Evolutionary conservation across 2,329 filamentous ascomycete genomes (phyloP), one percentile per base, ranked within the genome.

Genomic region (Cladorrhinum sp.): DNA sequence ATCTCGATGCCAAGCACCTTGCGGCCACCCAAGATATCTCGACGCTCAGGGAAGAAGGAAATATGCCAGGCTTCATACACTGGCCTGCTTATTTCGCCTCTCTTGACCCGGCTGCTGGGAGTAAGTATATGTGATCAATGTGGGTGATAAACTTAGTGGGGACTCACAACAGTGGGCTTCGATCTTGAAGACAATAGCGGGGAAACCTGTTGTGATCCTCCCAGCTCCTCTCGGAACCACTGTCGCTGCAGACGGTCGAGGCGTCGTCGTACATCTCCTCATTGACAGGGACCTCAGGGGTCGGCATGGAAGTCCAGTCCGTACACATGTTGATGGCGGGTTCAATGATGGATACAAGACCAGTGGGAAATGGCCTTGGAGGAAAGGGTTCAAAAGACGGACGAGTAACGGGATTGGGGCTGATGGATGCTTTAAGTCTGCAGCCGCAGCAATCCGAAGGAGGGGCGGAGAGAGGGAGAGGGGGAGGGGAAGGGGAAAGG

Each of bases 11-110:
- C 69, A 29, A 67, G 63, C 25, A 67, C 41, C 6, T 63, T 67
- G 18, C 20, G 51, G n/a, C 63, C 60, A 6, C 58, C 52, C 2
- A 60, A 22, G 9, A 50, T 20, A 22, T 64, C 54, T 16, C 57
- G 38, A 9, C 24, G 60, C n/a, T 62, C 59, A 13, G 63, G 60
- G 16, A 62, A 58, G 23, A 58, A 49, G 51, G 58, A 58, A 22
- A 72, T 50, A 13, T 60, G 64, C 66, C 66, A 71, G n/a, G 66
- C 69, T 54, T 72, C 70, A 38, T 71, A 71, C 22, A 69, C 65
- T 6, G 66, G 58, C 56, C 60, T 65, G 4, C 60, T 50, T 24
- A 58, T 58, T 7, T 70, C 65, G 4, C 55, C 62, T 50, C 54
- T 54, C 45, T 62, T 54, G 13, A 70, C 59, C 16, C 53, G 56